phyloP scores from a whole-genome alignment of 2,329 filamentous ascomycete genomes.

The Claviceps sp. region DNA sequence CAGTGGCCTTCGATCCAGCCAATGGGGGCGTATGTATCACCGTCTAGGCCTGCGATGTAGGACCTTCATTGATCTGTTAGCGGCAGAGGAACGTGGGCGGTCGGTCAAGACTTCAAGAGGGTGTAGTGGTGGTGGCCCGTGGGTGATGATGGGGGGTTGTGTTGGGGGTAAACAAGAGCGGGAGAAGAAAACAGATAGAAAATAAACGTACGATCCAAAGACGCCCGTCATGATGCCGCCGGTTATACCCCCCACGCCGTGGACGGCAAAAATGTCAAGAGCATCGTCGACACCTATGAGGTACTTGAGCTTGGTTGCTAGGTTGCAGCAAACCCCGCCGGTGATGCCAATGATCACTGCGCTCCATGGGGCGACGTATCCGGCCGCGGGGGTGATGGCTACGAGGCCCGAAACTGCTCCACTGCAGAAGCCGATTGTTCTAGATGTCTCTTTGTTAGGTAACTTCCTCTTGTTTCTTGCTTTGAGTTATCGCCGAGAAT shows the following conservation, averaged over 20 bases:
- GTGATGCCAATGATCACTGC: constrained; percentile 45
- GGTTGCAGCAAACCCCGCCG: constrained; percentile 61
- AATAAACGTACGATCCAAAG: constrained; percentile 47
- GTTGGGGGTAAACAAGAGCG: neutral
- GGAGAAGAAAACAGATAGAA: neutral
- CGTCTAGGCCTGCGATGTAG: constrained; percentile 63
- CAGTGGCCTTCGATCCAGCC: constrained; percentile 62
- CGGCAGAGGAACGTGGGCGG: neutral
- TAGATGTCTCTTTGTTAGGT: constrained; percentile 19
- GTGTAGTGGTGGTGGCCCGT: no score
- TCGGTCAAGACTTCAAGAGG: no score
- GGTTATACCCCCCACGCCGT: constrained; percentile 70
- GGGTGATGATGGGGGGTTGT: neutral
- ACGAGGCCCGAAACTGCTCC: constrained; percentile 79
- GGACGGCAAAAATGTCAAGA: constrained; percentile 84
- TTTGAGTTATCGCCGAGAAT: neutral
- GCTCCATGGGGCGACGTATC: constrained; percentile 59
- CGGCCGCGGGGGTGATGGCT: constrained; percentile 72
- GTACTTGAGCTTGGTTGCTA: constrained; percentile 73
- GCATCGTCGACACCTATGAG: constrained; percentile 68
- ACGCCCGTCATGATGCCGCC: constrained; percentile 69
- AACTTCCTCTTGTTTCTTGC: neutral
- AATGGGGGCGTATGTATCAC: constrained; percentile 42
- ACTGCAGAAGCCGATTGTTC: constrained; percentile 85
- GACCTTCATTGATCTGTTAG: constrained; percentile 18